phyloP scores from a whole-genome alignment of 768 basidiomycete species.

The Cystoderma amianthinum region DNA sequence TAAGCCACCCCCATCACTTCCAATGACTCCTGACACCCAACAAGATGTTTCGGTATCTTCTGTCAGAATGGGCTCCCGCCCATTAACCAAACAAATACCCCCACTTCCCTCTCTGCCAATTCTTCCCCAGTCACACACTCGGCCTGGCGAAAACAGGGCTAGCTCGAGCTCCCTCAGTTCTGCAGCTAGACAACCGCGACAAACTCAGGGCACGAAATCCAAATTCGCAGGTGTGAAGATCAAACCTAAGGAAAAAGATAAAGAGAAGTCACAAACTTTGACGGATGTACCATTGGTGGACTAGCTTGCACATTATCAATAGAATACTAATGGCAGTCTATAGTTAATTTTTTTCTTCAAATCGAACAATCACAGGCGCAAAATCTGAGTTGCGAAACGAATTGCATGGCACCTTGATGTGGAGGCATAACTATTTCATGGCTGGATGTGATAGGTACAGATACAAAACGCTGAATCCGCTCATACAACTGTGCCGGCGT shows the following conservation, averaged over 20 bases:
- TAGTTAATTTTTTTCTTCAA: too few species aligned
- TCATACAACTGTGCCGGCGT: constrained; percentile 97
- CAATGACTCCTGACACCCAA: constrained; percentile 8
- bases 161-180: background rate
- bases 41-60: constrained; percentile 3
- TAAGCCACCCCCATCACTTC: constrained; percentile 29
- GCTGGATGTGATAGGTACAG: too few species aligned
- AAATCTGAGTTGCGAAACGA: too few species aligned
- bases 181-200: constrained; percentile 1
- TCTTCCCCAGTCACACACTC: background rate
- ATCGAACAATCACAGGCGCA: too few species aligned
- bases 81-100: constrained; percentile 9
- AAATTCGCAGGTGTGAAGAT: constrained; percentile 37
- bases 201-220: constrained; percentile 4
- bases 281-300: too few species aligned
- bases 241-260: constrained; percentile 25
- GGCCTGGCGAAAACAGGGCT: background rate
- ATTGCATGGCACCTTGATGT: too few species aligned
- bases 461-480: constrained; percentile 2
- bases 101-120: constrained; percentile 7
- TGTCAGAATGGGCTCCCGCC: constrained; percentile 3
- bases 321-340: too few species aligned
- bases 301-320: too few species aligned
- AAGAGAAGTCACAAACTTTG: too few species aligned
- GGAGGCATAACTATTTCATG: too few species aligned